A percentile compares a stretch with the other conserved stretches of the same genome.
Conservation (phyloP, 768 basidiomycete genomes). For the Obba rivulosa region DNA sequence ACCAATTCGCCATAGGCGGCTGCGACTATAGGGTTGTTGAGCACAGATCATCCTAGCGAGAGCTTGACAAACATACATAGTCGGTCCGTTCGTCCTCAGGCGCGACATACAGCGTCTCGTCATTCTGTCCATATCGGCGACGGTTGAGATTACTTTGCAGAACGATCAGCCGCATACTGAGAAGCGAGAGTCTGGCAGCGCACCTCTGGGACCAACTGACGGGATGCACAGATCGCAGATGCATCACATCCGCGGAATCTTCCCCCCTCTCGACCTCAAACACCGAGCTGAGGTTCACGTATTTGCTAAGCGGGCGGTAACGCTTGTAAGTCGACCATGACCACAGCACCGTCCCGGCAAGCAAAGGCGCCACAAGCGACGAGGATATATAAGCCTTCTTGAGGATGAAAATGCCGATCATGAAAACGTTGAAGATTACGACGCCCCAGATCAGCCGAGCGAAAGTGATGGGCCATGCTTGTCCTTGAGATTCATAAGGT, state of each 20-base stretch:
- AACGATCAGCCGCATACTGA: too few relatives aligned
- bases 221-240: slow-evolving; percentile 75
- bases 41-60: slow-evolving; percentile 3
- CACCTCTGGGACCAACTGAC: slow-evolving; percentile 89
- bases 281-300: slow-evolving; percentile 80
- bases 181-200: too few relatives aligned
- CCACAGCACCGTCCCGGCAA: slow-evolving; percentile 73
- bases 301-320: slow-evolving; percentile 72
- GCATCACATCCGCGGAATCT: slow-evolving; percentile 72
- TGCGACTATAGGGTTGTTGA: slow-evolving; percentile 57
- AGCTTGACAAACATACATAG: slow-evolving; percentile 49
- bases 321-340: slow-evolving; percentile 68
- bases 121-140: slow-evolving; percentile 86
- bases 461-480: slow-evolving; percentile 97
- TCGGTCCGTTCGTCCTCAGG: slow-evolving; percentile 91
- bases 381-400: slow-evolving; percentile 55
- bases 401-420: slow-evolving; percentile 91
- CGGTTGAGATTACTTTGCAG: slow-evolving; percentile 69
- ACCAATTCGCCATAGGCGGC: slow-evolving; percentile 96
- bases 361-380: slow-evolving; percentile 66
- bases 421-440: slow-evolving; percentile 90
- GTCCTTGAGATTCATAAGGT: slow-evolving; percentile 94
- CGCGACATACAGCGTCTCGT: slow-evolving; percentile 92
- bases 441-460: slow-evolving; percentile 89
- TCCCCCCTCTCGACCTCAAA: slow-evolving; percentile 89